These are phyloP conservation scores for Cordyceps fumosorosea DNA, from an alignment of 2,329 filamentous ascomycete genomes.

Conservation along the genomic window DNA sequence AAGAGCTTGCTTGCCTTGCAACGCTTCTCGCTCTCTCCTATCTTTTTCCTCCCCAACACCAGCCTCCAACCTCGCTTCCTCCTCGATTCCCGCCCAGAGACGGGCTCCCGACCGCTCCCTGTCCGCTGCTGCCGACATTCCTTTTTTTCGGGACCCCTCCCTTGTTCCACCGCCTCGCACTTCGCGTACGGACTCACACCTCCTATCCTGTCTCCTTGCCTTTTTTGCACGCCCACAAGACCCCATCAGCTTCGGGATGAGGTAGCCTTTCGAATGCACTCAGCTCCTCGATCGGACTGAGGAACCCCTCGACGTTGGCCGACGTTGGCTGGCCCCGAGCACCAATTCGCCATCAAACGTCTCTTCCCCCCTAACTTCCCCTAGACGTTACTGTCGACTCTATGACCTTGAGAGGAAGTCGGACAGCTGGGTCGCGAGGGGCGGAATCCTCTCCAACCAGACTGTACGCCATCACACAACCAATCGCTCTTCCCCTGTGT, in stretches of 20 bases:
- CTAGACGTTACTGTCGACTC: constrained; percentile 21
- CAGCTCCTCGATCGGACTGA: constrained; percentile 58
- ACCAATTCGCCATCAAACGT: not conserved
- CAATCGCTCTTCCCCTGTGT: not conserved
- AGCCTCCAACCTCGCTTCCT: constrained; percentile 11
- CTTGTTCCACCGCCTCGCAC: not conserved
- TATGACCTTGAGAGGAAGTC: constrained; percentile 41
- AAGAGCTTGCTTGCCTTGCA: constrained; percentile 10
- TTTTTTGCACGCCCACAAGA: constrained; percentile 8
- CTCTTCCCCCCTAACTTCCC: not conserved
- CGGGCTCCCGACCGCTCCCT: constrained; percentile 1
- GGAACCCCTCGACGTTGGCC: constrained; percentile 21
- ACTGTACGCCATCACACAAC: constrained; percentile 35
- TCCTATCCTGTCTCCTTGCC: constrained; percentile 5
- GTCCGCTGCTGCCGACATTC: not conserved
- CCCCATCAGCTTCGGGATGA: constrained; percentile 41
- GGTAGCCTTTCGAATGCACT: constrained; percentile 49
- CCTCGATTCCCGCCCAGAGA: constrained; percentile 2
- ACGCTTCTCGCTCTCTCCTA: constrained; percentile 9
- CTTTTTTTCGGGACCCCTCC: not conserved
- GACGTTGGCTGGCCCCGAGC: not conserved
- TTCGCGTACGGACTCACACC: not conserved
- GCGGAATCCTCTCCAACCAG: constrained; percentile 50
- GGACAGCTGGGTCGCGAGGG: constrained; percentile 53
- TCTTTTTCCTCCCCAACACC: constrained; percentile 8